phyloP scores from a whole-genome alignment of 441 rosid genomes.

The Erodium moschatum region DNA sequence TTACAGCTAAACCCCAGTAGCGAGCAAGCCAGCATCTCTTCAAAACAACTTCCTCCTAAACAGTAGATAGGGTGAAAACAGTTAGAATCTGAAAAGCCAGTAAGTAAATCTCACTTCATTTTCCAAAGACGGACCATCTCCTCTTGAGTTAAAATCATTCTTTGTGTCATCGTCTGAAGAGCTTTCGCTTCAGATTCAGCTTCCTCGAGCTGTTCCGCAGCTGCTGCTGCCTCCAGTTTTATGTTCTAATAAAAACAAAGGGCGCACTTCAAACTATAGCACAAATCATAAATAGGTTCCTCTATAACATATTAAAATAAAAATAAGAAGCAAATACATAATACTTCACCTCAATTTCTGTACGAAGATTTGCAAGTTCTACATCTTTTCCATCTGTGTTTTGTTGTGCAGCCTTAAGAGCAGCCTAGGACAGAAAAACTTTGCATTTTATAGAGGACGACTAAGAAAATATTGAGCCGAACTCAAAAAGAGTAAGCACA shows the following conservation, averaged over 20 bases:
- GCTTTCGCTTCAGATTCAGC: conserved; percentile 73
- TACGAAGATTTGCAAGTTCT: conserved; percentile 52
- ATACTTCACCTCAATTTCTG: conserved; percentile 58
- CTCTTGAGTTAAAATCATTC: conserved; percentile 87
- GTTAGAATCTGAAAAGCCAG: conserved; percentile 23
- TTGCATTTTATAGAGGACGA: conserved; percentile 10
- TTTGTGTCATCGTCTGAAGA: conserved; percentile 67
- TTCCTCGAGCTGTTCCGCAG: conserved; percentile 54
- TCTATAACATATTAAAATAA: background rate
- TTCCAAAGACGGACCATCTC: conserved; percentile 62
- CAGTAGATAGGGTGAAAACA: conserved; percentile 13
- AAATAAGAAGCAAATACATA: background rate
- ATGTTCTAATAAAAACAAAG: conserved; percentile 36
- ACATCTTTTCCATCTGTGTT: conserved; percentile 59
- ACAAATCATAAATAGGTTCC: conserved; percentile 16
- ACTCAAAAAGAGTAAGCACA: background rate
- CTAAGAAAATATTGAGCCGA: background rate
- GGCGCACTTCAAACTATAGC: conserved; percentile 3
- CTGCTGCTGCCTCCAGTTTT: conserved; percentile 53
- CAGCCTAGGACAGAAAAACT: conserved; percentile 34
- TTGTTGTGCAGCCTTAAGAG: conserved; percentile 70
- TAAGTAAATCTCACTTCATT: conserved; percentile 15
- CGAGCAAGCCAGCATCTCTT: conserved; percentile 99
- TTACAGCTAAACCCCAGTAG: conserved; percentile 85
- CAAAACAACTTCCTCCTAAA: conserved; percentile 93